Conservation (phyloP, 371 early-diverging fungal species). For the Mucor irregularis region DNA sequence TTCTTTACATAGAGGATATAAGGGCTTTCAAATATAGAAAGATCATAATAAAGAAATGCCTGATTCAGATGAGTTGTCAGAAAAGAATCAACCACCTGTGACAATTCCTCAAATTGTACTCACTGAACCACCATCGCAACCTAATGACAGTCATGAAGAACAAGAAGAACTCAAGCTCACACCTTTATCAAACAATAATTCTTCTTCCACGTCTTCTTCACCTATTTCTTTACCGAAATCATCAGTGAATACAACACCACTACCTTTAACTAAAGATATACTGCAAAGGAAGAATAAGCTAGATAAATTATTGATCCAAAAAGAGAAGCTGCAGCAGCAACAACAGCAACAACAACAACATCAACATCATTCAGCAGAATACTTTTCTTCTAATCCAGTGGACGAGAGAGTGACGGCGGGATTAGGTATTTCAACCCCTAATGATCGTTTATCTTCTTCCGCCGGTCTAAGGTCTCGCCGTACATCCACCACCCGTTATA, state of each 20-base stretch:
- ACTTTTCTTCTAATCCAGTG: constrained; percentile 9
- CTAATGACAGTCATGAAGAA: background rate
- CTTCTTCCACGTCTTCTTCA: background rate
- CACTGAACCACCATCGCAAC: constrained; percentile 23
- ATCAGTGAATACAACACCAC: constrained; percentile 12
- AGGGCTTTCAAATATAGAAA: background rate
- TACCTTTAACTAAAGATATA: constrained; percentile 50
- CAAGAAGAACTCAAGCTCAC: no score
- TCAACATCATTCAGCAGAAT: background rate
- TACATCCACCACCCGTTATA: constrained; percentile 5
- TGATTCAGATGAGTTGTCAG: background rate
- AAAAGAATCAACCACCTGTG: background rate
- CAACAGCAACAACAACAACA: constrained; percentile 1
- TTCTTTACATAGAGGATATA: background rate
- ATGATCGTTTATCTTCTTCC: background rate
- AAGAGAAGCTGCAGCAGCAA: constrained; percentile 8
- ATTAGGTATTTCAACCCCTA: constrained; percentile 27
- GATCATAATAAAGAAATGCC: no score
- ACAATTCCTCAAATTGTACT: constrained; percentile 43
- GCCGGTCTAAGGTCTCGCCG: constrained; percentile 15
- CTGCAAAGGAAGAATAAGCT: constrained; percentile 44
- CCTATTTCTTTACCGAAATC: constrained; percentile 13
- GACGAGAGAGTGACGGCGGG: constrained; percentile 44
- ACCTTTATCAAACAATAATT: no score
- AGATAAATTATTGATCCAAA: constrained; percentile 29